Evolutionary conservation across 2,329 filamentous ascomycete genomes (phyloP).

Genomic region (Aspergillus uvarum): DNA sequence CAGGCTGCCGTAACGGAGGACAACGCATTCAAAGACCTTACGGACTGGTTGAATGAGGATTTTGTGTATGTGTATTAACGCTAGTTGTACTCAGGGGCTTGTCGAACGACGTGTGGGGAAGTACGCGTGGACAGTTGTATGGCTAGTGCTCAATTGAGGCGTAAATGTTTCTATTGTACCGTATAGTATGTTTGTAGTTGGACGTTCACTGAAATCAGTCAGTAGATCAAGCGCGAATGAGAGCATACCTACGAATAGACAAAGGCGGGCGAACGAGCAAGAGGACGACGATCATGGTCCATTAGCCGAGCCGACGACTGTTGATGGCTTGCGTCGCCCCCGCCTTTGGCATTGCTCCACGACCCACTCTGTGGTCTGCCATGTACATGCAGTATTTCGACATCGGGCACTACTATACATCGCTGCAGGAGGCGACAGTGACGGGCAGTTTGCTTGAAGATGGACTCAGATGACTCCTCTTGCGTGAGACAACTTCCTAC

Average conservation of each 20-base stretch:
- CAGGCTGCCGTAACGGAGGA: conserved; percentile 39
- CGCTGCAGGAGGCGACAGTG: too few relatives aligned
- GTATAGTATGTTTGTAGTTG: too few relatives aligned
- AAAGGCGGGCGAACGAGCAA: too few relatives aligned
- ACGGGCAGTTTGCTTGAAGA: neutral
- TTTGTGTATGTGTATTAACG: conserved; percentile 59
- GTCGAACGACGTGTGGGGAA: neutral
- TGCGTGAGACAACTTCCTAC: conserved; percentile 22
- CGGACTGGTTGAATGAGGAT: conserved; percentile 63
- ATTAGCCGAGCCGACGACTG: conserved; percentile 1
- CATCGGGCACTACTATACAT: too few relatives aligned
- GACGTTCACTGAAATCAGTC: too few relatives aligned
- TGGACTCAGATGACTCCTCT: conserved; percentile 25
- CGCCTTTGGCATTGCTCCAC: neutral
- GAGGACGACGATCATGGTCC: too few relatives aligned
- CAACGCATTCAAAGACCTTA: conserved; percentile 58
- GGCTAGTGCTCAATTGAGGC: too few relatives aligned
- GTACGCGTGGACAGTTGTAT: neutral
- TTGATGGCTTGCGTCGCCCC: neutral
- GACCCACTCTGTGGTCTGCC: neutral
- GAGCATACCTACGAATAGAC: too few relatives aligned
- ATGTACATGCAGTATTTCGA: neutral
- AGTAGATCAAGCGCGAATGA: too few relatives aligned
- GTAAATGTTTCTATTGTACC: too few relatives aligned
- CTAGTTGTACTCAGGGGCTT: too few relatives aligned